phyloP scores from a whole-genome alignment of 140 eudicot genomes.

The Cichorium intybus region DNA sequence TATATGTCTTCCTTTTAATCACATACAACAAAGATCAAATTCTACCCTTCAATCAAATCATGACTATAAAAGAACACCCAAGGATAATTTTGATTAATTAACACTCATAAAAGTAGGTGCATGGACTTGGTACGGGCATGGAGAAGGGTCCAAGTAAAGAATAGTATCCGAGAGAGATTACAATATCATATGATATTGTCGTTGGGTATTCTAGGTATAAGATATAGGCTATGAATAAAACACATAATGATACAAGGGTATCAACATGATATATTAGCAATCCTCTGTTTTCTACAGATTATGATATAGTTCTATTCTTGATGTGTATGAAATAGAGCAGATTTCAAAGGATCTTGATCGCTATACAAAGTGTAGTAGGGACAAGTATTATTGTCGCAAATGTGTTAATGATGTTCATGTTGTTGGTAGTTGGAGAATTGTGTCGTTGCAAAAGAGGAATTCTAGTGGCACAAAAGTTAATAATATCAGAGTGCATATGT shows the following conservation, averaged over 20 bases:
- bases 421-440: slow-evolving; percentile 4
- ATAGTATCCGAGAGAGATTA: slow-evolving; percentile 18
- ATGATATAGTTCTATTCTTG: slow-evolving; percentile 43
- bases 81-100: slow-evolving; percentile 25
- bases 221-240: slow-evolving; percentile 36
- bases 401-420: not conserved
- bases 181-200: not conserved
- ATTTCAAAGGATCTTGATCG: slow-evolving; percentile 51
- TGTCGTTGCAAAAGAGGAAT: slow-evolving; percentile 3
- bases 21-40: no score
- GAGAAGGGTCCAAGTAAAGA: slow-evolving; percentile 30
- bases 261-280: not conserved
- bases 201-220: slow-evolving; percentile 41
- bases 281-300: not conserved
- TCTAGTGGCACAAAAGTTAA: slow-evolving; percentile 5
- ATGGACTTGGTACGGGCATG: slow-evolving; percentile 53
- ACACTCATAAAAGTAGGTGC: slow-evolving; percentile 49
- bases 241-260: not conserved
- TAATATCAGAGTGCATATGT: no score
- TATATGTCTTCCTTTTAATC: no score
- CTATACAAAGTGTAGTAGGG: slow-evolving; percentile 33
- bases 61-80: not conserved
- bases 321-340: slow-evolving; percentile 50
- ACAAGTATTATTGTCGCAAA: not conserved
- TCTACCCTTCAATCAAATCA: slow-evolving; percentile 1